phyloP scores from a whole-genome alignment of 148 eudicot species.

The Selenicereus undatus region DNA sequence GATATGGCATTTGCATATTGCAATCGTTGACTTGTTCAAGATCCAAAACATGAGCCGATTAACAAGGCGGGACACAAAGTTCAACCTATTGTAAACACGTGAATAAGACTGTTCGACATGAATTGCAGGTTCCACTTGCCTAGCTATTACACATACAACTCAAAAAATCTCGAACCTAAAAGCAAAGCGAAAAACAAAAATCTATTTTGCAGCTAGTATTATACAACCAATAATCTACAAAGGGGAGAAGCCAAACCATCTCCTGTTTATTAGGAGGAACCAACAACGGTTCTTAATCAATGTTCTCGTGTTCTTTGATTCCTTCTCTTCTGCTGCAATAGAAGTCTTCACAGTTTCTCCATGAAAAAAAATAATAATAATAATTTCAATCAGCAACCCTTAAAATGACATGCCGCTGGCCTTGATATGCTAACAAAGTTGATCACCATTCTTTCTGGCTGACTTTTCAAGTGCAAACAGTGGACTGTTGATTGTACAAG shows the following conservation, averaged over 20 bases:
- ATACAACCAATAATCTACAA: neutral
- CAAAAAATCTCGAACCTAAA: neutral
- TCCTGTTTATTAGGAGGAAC: neutral
- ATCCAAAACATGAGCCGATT: neutral
- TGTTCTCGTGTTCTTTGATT: neutral
- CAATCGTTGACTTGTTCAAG: neutral
- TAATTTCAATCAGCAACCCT: neutral
- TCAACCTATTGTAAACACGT: neutral
- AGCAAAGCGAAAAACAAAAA: slow-evolving; percentile 6
- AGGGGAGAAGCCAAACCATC: neutral
- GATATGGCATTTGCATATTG: neutral
- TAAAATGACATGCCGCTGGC: slow-evolving; percentile 11
- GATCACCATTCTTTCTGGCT: neutral
- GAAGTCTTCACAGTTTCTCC: neutral
- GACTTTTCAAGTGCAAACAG: slow-evolving; percentile 57
- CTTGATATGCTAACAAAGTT: neutral
- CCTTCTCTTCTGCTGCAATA: neutral
- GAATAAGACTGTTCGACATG: neutral
- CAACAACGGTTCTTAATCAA: neutral
- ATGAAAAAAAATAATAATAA: neutral
- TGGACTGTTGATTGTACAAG: slow-evolving; percentile 59
- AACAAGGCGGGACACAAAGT: too few species aligned
- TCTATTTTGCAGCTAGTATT: neutral
- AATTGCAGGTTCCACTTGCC: neutral
- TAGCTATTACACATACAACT: slow-evolving; percentile 6